Conservation (phyloP, 1,139 yeast genomes). For the Yamadazyma dushanensis region DNA sequence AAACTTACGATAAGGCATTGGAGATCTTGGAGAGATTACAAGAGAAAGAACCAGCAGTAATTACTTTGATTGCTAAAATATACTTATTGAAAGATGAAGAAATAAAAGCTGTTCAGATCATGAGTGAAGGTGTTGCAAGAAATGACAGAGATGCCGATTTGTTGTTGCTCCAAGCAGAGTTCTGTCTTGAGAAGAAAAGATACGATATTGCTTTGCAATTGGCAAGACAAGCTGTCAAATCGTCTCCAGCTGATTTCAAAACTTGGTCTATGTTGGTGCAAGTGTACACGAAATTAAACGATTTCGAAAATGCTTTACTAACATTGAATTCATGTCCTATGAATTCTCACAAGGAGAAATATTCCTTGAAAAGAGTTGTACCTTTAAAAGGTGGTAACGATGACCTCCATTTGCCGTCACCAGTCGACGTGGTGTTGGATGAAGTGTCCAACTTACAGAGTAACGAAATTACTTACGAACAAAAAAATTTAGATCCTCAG, state of each 20-base stretch:
- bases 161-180: conserved; percentile 65
- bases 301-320: conserved; percentile 73
- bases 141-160: conserved; percentile 66
- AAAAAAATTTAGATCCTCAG: conserved; percentile 62
- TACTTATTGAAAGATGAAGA: conserved; percentile 66
- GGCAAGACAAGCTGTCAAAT: conserved; percentile 72
- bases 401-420: conserved; percentile 72
- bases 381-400: conserved; percentile 54
- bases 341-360: conserved; percentile 71
- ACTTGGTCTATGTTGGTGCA: conserved; percentile 79
- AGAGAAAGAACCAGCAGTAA: conserved; percentile 49
- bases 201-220: conserved; percentile 72
- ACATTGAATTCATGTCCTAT: conserved; percentile 92
- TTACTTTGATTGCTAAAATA: conserved; percentile 56
- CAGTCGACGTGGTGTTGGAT: conserved; percentile 73
- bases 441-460: conserved; percentile 58
- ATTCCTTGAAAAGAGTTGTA: conserved; percentile 55
- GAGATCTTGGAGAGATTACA: conserved; percentile 47
- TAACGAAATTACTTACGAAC: conserved; percentile 50
- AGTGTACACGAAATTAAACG: conserved; percentile 68
- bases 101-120: conserved; percentile 67
- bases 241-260: conserved; percentile 82
- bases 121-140: conserved; percentile 59
- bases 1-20: conserved; percentile 59
- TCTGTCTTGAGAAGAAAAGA: conserved; percentile 64